Base-by-base conservation (phyloP, 192 early-diverging fungal genomes). In the Thamnidium elegans region DNA sequence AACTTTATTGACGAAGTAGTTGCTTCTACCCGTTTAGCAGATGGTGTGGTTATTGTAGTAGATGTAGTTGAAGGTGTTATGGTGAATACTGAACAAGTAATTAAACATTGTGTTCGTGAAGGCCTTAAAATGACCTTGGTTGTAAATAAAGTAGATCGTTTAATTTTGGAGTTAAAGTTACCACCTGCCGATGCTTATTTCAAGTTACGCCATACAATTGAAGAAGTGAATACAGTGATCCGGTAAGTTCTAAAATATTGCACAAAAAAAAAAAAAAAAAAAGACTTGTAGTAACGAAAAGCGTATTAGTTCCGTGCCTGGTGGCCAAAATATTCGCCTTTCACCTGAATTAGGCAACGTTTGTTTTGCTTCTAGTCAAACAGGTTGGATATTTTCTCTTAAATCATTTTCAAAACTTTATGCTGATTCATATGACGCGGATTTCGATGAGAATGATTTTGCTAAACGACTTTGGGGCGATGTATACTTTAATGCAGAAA, bases 81-180 rank as follows among this genome's bases (percentile, higher is more conserved):
- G 97, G 84, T 88, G 14, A 90, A 88, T 72, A 97, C 96, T 0
- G 92, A 94, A 66, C 89, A 90, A 15, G 68, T 93, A 30, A 95
- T 99, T 67, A 79, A 81, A 26, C 86, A 93, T 32, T 82, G 91
- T 20, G 86, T 96, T 32, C 79, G 81, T 45, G 92, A 96, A 68
- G 82, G 83, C 2, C 66, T 97, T 26, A 75, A 85, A 17, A 81
- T 99, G 51, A 89, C 89, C 3, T 78, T 99, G 50, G 88, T 98
- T n/a, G 80, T 99, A 56, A 98, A 94, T 87, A 99, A 99, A 79
- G 85, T 99, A 6, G 97, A 99, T 79, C 89, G 97, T n/a, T 77
- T 99, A 58, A 97, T 99, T 43, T 53, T 97, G 21, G 97, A 99
- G 73, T 82, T 99, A 15, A 96, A 95, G 61, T 79, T 99, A 39